Conservation (phyloP, 768 basidiomycete species). For the Phanerodontia chrysosporium region DNA sequence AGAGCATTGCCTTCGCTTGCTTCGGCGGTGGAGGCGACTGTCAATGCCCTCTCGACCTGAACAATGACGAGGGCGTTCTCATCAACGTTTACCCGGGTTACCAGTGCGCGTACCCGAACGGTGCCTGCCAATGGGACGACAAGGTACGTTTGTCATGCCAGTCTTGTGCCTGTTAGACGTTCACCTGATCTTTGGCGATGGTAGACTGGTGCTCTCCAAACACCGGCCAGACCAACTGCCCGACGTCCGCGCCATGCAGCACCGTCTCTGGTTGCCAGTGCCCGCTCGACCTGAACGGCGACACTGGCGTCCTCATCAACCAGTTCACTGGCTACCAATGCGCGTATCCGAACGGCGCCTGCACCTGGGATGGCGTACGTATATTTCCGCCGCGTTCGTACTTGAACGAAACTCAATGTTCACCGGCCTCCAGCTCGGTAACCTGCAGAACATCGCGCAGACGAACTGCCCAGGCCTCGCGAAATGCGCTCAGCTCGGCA, state of each 20-base stretch:
- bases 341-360: slow-evolving; percentile 15
- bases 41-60: slow-evolving; percentile 13
- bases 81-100: slow-evolving; percentile 17
- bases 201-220: slow-evolving; percentile 17
- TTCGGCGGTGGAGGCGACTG: slow-evolving; percentile 12
- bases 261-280: slow-evolving; percentile 9
- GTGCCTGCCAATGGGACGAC: slow-evolving; percentile 18
- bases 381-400: not conserved
- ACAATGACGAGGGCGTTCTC: slow-evolving; percentile 13
- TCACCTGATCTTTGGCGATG: not conserved
- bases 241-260: slow-evolving; percentile 14
- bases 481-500: slow-evolving; percentile 5
- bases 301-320: slow-evolving; percentile 18
- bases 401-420: not conserved
- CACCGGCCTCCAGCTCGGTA: slow-evolving; percentile 7
- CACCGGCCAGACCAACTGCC: slow-evolving; percentile 16
- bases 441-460: slow-evolving; percentile 15
- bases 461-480: slow-evolving; percentile 15
- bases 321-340: slow-evolving; percentile 14
- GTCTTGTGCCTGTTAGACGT: no score
- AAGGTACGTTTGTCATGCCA: slow-evolving; percentile 2
- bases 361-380: slow-evolving; percentile 17
- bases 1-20: slow-evolving; percentile 6
- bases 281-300: not conserved
- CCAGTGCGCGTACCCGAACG: slow-evolving; percentile 14